Evolutionary conservation across 148 eudicot genomes (phyloP), one percentile per base, ranked within the genome.

Genomic region (Camellia sinensis): DNA sequence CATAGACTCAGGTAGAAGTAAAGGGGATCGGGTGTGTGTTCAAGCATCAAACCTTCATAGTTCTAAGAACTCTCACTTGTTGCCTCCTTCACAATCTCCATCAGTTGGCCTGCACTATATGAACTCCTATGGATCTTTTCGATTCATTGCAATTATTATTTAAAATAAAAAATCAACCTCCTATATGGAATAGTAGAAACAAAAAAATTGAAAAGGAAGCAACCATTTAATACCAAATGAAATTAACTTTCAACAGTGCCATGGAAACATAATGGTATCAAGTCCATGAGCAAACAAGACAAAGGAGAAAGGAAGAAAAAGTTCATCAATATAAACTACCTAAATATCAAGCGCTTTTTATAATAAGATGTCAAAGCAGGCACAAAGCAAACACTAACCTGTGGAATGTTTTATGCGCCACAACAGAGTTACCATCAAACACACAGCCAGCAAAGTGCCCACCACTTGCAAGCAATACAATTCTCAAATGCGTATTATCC

Each of bases 381-480:
- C 19, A 10, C 41, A 64, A 6, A 8, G 22, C 54, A 74, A 76
- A 78, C 21, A 78, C 88, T 54, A 65, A 95, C 98, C 98, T 95
- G 91, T 95, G 97, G 86, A 89, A 92, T 29, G 98, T 93, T 81
- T 95, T 95, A 79, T 89, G 91, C 71, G 94, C 93, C 86, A 95
- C 90, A 89, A 87, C 86, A 41, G 86, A 83, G 78, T 86, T 89
- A 57, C 98, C 98, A 87, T 93, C 97, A 85, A 95, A 93, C 46
- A 95, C 98, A 78, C 98, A 93, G 4, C 98, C 98, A 66, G 98
- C 97, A 85, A 95, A 95, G 79, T 95, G 98, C 62, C 97, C 98
- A 80, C 98, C 97, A 68, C 89, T 90, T 1, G 91, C 94, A 84
- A 95, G 92, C 79, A 95, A 87, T 72, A 95, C 90, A 70, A 95